Conservation (phyloP, 169 alveolate species). For the Fabrea salina region DNA sequence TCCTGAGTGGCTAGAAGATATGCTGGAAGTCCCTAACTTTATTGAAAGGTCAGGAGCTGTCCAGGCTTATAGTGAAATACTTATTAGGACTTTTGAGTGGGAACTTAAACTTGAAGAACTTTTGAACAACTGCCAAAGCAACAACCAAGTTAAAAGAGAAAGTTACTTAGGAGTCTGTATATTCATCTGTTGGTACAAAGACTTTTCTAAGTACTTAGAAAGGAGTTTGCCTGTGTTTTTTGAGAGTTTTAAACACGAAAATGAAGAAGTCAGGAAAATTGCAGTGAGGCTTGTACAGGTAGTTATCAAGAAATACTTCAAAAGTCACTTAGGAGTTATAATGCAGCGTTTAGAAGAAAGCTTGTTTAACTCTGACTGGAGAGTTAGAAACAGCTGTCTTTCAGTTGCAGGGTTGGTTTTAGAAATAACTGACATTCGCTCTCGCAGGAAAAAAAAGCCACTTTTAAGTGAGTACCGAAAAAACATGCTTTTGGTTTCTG, state of each 20-base stretch:
- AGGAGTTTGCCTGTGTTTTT: slow-evolving; percentile 5
- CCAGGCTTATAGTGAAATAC: slow-evolving; percentile 16
- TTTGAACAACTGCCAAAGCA: not conserved
- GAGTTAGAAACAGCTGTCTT: slow-evolving; percentile 14
- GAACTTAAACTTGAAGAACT: not conserved
- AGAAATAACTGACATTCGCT: not conserved
- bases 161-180: slow-evolving; percentile 13
- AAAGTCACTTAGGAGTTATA: not conserved
- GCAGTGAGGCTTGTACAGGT: slow-evolving; percentile 12
- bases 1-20: not conserved
- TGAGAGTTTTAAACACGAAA: not conserved
- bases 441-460: not conserved
- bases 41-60: slow-evolving; percentile 35
- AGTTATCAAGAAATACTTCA: not conserved
- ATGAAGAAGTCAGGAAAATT: slow-evolving; percentile 26
- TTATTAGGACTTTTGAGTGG: not conserved
- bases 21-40: not conserved
- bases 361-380: slow-evolving; percentile 12
- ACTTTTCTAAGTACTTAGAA: not conserved
- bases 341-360: slow-evolving; percentile 7
- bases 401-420: not conserved
- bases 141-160: not conserved
- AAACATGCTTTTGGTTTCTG: slow-evolving; percentile 3
- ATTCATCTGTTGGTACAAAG: not conserved
- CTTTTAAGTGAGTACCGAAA: not conserved